These are phyloP conservation scores for Capronia coronata DNA, from an alignment of 2,329 filamentous ascomycete genomes.

Conservation along the genomic window DNA sequence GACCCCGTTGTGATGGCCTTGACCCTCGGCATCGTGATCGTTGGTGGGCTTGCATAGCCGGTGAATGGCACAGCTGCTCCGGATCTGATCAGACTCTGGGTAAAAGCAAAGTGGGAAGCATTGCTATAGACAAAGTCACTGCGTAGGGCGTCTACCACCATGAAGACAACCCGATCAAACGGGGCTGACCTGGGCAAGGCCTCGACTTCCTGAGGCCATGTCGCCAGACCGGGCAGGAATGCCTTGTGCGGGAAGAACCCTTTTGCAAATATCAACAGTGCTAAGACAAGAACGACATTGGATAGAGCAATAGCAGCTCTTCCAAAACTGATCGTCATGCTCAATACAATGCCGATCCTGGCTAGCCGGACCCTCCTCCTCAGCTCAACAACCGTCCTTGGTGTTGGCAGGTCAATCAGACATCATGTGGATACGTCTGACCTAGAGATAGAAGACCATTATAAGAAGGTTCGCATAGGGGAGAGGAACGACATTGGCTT, in stretches of 20 bases:
- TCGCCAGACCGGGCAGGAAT: slow-evolving; percentile 75
- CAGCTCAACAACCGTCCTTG: neutral
- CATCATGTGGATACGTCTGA: neutral
- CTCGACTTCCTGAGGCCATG: slow-evolving; percentile 41
- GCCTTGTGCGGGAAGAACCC: slow-evolving; percentile 99
- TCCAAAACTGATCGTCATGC: slow-evolving; percentile 3
- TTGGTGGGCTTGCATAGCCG: slow-evolving; percentile 90
- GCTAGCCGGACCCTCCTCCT: neutral
- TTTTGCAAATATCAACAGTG: slow-evolving; percentile 63
- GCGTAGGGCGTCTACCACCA: slow-evolving; percentile 92
- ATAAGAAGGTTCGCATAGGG: too few relatives aligned
- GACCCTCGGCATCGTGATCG: slow-evolving; percentile 94
- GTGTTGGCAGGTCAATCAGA: neutral
- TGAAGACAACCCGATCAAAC: slow-evolving; percentile 89
- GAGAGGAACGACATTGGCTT: too few relatives aligned
- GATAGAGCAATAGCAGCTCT: slow-evolving; percentile 10
- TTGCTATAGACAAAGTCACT: slow-evolving; percentile 75
- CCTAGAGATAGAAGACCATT: too few relatives aligned
- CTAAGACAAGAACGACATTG: slow-evolving; percentile 25
- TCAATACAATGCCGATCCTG: neutral
- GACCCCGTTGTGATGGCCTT: slow-evolving; percentile 97
- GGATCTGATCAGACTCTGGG: slow-evolving; percentile 78
- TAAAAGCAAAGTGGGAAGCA: slow-evolving; percentile 75
- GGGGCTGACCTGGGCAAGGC: slow-evolving; percentile 35
- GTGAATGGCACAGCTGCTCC: slow-evolving; percentile 88